A percentile compares a stretch with the other conserved stretches of the same genome.
Conservation (phyloP, 352 stramenopile species). For the Phytophthora syringae region DNA sequence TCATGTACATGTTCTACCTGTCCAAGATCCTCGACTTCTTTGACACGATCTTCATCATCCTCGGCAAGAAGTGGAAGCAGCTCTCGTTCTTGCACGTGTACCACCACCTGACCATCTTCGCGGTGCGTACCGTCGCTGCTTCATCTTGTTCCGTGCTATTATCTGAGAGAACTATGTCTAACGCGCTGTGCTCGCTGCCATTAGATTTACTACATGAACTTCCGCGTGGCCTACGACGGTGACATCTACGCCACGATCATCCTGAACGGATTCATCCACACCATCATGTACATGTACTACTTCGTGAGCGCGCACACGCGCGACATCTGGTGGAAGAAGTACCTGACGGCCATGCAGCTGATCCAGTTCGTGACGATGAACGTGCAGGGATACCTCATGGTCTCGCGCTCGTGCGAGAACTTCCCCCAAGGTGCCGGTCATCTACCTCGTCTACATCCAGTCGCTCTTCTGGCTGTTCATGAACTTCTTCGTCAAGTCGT, state of each 20-base stretch:
- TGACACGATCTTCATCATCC: conserved; percentile 98
- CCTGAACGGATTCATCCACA: conserved; percentile 98
- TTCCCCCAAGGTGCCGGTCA: conserved; percentile 80
- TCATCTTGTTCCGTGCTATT: background rate
- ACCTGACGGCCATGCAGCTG: conserved; percentile 95
- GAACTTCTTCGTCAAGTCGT: conserved; percentile 97
- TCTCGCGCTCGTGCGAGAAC: conserved; percentile 91
- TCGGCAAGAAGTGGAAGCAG: conserved; percentile 98
- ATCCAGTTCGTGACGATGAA: conserved; percentile 94
- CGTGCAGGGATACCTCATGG: conserved; percentile 73
- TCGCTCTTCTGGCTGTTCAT: conserved; percentile 89
- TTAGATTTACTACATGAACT: conserved; percentile 96
- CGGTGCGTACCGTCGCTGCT: conserved; percentile 42
- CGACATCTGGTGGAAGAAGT: conserved; percentile 98
- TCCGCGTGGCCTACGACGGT: conserved; percentile 93
- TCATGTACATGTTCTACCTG: conserved; percentile 99
- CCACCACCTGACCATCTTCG: conserved; percentile 97
- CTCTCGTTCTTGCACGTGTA: conserved; percentile 98
- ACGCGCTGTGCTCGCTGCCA: conserved; percentile 2
- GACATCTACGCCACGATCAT: conserved; percentile 97
- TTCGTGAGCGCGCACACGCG: conserved; percentile 97
- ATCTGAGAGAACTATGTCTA: background rate
- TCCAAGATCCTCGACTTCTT: conserved; percentile 95
- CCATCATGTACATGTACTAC: conserved; percentile 99
- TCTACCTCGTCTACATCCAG: conserved; percentile 96